Conservation (phyloP, 768 basidiomycete genomes). For the Lactarius tabidus region DNA sequence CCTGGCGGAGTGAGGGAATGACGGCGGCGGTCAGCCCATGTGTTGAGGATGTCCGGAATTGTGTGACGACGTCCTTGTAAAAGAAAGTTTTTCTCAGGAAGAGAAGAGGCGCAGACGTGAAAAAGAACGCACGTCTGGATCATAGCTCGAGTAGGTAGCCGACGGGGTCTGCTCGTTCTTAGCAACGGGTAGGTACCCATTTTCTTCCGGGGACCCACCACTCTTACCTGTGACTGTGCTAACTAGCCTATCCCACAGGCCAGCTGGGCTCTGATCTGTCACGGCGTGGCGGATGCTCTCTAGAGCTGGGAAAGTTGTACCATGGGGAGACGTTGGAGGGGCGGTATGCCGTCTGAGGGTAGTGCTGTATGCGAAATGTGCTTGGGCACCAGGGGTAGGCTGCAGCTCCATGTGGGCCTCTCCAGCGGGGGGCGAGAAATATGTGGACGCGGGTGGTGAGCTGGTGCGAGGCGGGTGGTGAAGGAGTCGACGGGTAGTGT, state of each 20-base stretch:
- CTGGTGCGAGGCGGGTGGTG: constrained; percentile 31
- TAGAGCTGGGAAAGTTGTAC: constrained; percentile 39
- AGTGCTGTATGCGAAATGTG: constrained; percentile 82
- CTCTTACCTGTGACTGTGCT: constrained; percentile 40
- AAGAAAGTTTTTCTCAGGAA: constrained; percentile 1
- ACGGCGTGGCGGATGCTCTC: constrained; percentile 31
- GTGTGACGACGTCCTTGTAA: constrained; percentile 64
- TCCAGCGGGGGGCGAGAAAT: constrained; percentile 59
- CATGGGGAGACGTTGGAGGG: constrained; percentile 33
- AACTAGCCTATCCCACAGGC: constrained; percentile 45
- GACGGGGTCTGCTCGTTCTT: constrained; percentile 17
- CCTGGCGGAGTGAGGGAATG: constrained; percentile 58
- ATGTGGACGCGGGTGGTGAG: constrained; percentile 78
- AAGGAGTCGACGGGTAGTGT: constrained; percentile 8
- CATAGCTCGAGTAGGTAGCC: constrained; percentile 6
- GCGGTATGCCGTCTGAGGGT: constrained; percentile 64
- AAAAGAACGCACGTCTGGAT: constrained; percentile 15
- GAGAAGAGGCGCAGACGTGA: too few relatives aligned
- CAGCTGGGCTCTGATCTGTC: constrained; percentile 30
- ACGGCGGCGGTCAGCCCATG: constrained; percentile 60
- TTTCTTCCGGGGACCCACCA: constrained; percentile 36
- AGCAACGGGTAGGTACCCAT: constrained; percentile 35
- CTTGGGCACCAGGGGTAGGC: constrained; percentile 57
- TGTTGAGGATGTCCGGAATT: constrained; percentile 61
- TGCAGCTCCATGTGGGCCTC: constrained; percentile 44